phyloP scores from a whole-genome alignment of 345 rosid genomes.

The Brassica incana region DNA sequence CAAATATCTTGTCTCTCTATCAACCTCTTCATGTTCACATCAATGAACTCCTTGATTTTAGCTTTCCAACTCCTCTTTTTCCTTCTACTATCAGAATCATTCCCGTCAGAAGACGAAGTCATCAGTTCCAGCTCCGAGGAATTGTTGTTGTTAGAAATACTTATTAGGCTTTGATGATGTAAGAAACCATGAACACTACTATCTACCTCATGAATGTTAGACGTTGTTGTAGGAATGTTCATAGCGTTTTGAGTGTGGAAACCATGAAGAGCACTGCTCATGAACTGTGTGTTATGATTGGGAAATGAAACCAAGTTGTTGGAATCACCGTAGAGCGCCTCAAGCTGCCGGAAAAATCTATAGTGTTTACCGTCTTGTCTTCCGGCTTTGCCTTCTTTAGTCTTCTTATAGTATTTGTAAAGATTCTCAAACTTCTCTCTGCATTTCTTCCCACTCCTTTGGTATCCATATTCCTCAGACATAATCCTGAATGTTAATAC shows the following conservation, averaged over 20 bases:
- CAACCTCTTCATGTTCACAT: constrained; percentile 71
- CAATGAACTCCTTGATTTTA: constrained; percentile 82
- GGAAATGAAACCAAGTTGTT: constrained; percentile 49
- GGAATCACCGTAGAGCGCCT: constrained; percentile 87
- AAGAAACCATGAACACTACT: constrained; percentile 30
- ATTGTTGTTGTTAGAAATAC: constrained; percentile 60
- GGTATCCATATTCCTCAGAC: constrained; percentile 94
- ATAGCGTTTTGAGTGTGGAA: constrained; percentile 43
- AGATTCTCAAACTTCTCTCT: constrained; percentile 96
- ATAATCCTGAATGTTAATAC: constrained; percentile 53
- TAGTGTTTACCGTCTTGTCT: constrained; percentile 98
- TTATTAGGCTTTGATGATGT: constrained; percentile 65
- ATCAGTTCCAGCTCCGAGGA: constrained; percentile 56
- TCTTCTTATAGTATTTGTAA: constrained; percentile 97
- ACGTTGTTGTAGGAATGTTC: constrained; percentile 28
- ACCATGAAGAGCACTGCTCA: constrained; percentile 41
- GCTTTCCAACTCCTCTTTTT: constrained; percentile 67
- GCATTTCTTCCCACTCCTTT: constrained; percentile 96
- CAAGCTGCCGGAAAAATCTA: constrained; percentile 92
- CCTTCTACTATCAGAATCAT: constrained; percentile 54
- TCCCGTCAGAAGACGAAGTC: constrained; percentile 65
- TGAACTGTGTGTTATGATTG: constrained; percentile 44
- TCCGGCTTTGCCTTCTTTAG: constrained; percentile 97
- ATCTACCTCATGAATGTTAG: constrained; percentile 27
- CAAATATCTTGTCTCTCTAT: constrained; percentile 85